Base-by-base conservation (phyloP, 2,329 filamentous ascomycete species). In the Fulvia fulva region DNA sequence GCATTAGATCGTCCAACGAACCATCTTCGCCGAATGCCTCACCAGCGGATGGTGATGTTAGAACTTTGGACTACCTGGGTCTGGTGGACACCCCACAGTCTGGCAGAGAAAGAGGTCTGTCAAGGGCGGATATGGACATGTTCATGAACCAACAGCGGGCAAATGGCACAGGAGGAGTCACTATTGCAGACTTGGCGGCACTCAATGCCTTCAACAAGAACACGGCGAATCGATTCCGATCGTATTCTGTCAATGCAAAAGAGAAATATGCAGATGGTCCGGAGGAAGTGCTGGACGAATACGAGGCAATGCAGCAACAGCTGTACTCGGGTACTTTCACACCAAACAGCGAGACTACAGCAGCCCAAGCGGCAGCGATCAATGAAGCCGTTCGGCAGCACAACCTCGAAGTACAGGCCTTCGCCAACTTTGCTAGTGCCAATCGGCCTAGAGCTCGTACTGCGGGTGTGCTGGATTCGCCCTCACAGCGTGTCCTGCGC, bases 161-260 rank as follows among this genome's bases (percentile, higher is more conserved):
- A 28, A 75, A 80, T 58, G 73, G 75, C 14, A 87, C 89, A 2
- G 56, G 51, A 47, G 57, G 63, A 21, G 66, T 70, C 2, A 88
- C 91, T 64, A 80, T 93, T 32, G 87, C 88, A 46, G 89, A 89
- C 69, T 79, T 93, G 60, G 86, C 87, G 61, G 87, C 90, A 71
- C 83, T 90, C 63, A 88, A 87, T 64, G 87, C 90, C 70, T 85
- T 90, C 65, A 88, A 87, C 63, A 88, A 87, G 71, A 89, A 89
- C 67, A 72, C 73, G 45, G 82, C 87, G 46, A 97, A 89, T 73
- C 86, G 94, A 53, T 96, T 97, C 80, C 87, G 94, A 49, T 99
- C 94, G 1, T 97, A 97, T 74, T 99, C 94, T 0, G 94, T 99
- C 64, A 99, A 99, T 75, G 95, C 96, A 56, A 97, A 96, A 75